Base-by-base conservation (phyloP, 2,329 filamentous ascomycete species). In the Calonectria pseudoturangicola region DNA sequence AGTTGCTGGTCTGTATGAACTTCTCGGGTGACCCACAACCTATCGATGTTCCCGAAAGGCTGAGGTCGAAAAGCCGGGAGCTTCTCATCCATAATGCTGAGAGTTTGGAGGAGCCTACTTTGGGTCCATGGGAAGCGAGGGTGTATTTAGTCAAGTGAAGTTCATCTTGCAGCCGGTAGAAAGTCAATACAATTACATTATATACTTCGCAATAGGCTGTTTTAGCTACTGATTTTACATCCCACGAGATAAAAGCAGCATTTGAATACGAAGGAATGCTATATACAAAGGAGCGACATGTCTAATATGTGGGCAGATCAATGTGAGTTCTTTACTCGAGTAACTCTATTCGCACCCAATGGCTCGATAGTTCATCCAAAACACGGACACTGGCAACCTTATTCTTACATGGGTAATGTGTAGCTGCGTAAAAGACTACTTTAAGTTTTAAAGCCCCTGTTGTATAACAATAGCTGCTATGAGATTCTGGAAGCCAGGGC, bases 81-180 rank as follows among this genome's bases (percentile, higher is more conserved):
- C 21, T 58, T 33, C 30, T 58, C 4, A 58, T 58, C n/a, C 51
- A 58, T 10, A 58, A 58, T 25, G 33, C 51, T 25, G 51, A 39
- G 33, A 21, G 10, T 21, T 25, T 25, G n/a, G 51, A 58, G 6
- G 51, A 58, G 51, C 16, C n/a, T 2, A 39, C 18, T 9, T 13
- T 58, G 33, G 33, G 51, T n/a, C 51, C 51, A 8, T 39, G 51
- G 51, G 51, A 58, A 58, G 51, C 30, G 21, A 58, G 51, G 30
- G 51, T 58, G 30, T 58, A 58, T 13, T 39, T 58, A 15, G n/a
- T 58, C 1, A 58, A 39, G 30, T 58, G 51, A 58, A 39, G 48
- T 3, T 15, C 3, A 39, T 58, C 21, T 25, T 48, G 9, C 10
- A 13, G 45, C 8, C 12, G 33, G 2, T 10, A 36, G 10, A 12